These are phyloP conservation scores for Neurospora sp. DNA, from an alignment of 2,329 filamentous ascomycete species.

Conservation along the genomic window DNA sequence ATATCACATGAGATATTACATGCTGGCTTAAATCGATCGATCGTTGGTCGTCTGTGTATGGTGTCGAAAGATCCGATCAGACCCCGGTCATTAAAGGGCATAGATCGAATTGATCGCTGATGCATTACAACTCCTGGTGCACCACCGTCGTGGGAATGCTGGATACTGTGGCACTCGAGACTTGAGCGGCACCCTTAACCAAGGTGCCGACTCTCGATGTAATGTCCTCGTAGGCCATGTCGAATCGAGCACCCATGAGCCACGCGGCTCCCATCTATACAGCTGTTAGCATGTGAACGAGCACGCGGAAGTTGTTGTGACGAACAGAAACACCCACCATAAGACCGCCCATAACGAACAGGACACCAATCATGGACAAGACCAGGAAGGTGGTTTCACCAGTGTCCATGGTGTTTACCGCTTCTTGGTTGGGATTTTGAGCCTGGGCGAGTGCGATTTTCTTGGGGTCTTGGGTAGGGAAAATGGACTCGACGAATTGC, in stretches of 20 bases:
- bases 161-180: not conserved
- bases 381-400: constrained; percentile 58
- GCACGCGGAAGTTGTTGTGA: not conserved
- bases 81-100: not conserved
- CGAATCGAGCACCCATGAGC: constrained; percentile 73
- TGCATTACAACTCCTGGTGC: constrained; percentile 24
- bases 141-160: constrained; percentile 8
- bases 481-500: constrained; percentile 89
- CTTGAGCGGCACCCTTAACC: not conserved
- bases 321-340: constrained; percentile 57
- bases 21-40: not conserved
- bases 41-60: not conserved
- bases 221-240: constrained; percentile 52
- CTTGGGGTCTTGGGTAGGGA: constrained; percentile 71
- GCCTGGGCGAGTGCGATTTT: constrained; percentile 33
- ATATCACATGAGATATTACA: not conserved
- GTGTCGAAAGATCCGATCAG: not conserved
- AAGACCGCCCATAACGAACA: constrained; percentile 58
- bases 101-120: not conserved
- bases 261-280: constrained; percentile 65
- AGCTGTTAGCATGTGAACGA: constrained; percentile 1
- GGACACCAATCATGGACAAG: constrained; percentile 53
- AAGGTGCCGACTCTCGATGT: constrained; percentile 14
- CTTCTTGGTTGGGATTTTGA: constrained; percentile 25
- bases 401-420: constrained; percentile 30